Conservation (phyloP, 2,329 filamentous ascomycete species). For the Penicillium digitatum region DNA sequence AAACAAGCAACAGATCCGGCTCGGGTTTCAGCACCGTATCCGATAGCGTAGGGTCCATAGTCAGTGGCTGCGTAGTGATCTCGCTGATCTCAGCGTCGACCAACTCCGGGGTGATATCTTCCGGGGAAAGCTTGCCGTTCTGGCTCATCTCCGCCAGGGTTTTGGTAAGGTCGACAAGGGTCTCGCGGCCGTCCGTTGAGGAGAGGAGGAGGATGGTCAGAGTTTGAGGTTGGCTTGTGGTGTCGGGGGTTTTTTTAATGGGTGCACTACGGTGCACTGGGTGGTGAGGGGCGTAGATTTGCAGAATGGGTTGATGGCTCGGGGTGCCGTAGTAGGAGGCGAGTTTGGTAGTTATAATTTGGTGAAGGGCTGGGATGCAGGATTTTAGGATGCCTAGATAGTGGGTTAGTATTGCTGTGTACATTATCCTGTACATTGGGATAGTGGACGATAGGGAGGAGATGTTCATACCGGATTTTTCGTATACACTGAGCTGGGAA, state of each 20-base stretch:
- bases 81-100: constrained; percentile 82
- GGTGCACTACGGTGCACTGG: constrained; percentile 41
- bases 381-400: constrained; percentile 75
- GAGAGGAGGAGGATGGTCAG: constrained; percentile 74
- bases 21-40: constrained; percentile 65
- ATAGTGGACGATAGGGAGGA: not conserved
- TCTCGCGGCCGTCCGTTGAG: constrained; percentile 83
- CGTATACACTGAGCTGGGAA: constrained; percentile 82
- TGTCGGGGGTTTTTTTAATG: constrained; percentile 21
- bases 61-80: constrained; percentile 40
- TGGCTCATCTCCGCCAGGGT: constrained; percentile 95
- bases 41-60: constrained; percentile 8
- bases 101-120: constrained; percentile 79
- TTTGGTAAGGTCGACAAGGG: constrained; percentile 90
- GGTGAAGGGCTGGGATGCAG: constrained; percentile 79
- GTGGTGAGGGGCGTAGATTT: constrained; percentile 67
- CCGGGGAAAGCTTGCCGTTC: constrained; percentile 71
- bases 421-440: not conserved
- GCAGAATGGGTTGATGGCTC: constrained; percentile 63
- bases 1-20: constrained; percentile 84
- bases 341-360: constrained; percentile 72
- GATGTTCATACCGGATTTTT: constrained; percentile 68
- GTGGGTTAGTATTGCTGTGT: constrained; percentile 1
- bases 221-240: constrained; percentile 3
- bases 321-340: constrained; percentile 77